phyloP scores from a whole-genome alignment of 768 basidiomycete genomes.

The Tricholomella constricta region DNA sequence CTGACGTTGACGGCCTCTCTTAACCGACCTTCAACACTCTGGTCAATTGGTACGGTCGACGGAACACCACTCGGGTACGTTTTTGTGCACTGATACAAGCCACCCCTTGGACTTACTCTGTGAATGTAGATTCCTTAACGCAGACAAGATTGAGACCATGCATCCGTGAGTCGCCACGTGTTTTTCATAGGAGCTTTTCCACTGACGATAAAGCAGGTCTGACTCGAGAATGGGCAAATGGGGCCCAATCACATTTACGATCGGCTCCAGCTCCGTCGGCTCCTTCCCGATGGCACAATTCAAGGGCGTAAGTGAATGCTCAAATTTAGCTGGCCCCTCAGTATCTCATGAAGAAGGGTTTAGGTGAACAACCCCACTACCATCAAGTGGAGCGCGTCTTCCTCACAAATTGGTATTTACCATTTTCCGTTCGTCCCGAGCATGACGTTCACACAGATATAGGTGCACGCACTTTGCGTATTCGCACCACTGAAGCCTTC shows the following conservation, averaged over 20 bases:
- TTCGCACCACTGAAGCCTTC: conserved; percentile 48
- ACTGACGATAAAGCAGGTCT: conserved; percentile 27
- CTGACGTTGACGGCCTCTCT: conserved; percentile 33
- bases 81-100: too few species aligned
- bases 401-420: conserved; percentile 41
- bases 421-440: not conserved
- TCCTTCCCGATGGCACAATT: conserved; percentile 57
- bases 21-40: conserved; percentile 39
- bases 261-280: conserved; percentile 38
- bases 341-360: not conserved
- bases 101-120: too few species aligned
- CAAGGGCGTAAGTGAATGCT: conserved; percentile 31
- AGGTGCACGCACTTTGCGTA: conserved; percentile 48
- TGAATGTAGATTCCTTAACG: conserved; percentile 48
- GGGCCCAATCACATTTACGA: conserved; percentile 48
- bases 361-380: conserved; percentile 48
- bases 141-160: conserved; percentile 51
- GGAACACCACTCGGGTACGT: conserved; percentile 45
- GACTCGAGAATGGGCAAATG: conserved; percentile 48
- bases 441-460: not conserved
- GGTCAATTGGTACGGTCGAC: conserved; percentile 49
- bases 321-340: not conserved
- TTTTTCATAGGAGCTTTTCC: not conserved
- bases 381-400: conserved; percentile 41
- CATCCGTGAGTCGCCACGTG: conserved; percentile 38